Base-by-base conservation (phyloP, 768 basidiomycete genomes). In the Mycena chlorophos region DNA sequence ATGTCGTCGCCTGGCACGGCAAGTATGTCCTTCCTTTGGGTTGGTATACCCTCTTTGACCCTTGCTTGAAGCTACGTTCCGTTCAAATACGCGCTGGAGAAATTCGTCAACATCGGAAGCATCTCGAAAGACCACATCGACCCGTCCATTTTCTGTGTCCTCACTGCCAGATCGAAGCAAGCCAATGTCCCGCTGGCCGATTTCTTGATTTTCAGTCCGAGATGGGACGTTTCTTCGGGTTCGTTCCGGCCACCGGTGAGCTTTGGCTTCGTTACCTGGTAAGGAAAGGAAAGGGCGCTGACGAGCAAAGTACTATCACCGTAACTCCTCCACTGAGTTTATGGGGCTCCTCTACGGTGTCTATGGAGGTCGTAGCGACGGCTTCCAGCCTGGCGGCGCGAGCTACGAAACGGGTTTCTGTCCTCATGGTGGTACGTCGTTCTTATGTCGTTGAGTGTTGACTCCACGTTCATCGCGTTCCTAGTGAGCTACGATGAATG, bases 1-100 rank as follows among this genome's bases (percentile, higher is more conserved):
- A 88, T 64, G 85, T 87, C 37, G 86, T 87, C 25, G 85, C 85
- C 1, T 87, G 84, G 85, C 79, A 82, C 48, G 84, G 84, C 68
- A 86, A 84, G 83, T 84, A 65, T 49, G 81, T 70, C 3, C 28
- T 30, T 25, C 19, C 26, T 45, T 22, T 26, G 10, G 16, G 22
- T 10, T 5, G 3, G 19, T n/a, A 8, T 30, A 28, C 47, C 37
- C 30, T 40, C 17, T 37, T 3, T 30, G 27, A 28, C 3, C 10
- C 28, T 34, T 22, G 5, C n/a, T 6, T 29, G 6, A 49, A 84
- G 83, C 68, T 86, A 86, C 63, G 80, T 85, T 5, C 84, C 84
- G 0, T 86, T 81, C 73, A 86, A 87, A 68, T 86, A 87, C 60
- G 82, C 78, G 10, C 63, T 85, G 68, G 82, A 82, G 68, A 85